These are phyloP conservation scores for Globisporangium nodosum DNA, from an alignment of 352 stramenopile species.

Conservation along the genomic window DNA sequence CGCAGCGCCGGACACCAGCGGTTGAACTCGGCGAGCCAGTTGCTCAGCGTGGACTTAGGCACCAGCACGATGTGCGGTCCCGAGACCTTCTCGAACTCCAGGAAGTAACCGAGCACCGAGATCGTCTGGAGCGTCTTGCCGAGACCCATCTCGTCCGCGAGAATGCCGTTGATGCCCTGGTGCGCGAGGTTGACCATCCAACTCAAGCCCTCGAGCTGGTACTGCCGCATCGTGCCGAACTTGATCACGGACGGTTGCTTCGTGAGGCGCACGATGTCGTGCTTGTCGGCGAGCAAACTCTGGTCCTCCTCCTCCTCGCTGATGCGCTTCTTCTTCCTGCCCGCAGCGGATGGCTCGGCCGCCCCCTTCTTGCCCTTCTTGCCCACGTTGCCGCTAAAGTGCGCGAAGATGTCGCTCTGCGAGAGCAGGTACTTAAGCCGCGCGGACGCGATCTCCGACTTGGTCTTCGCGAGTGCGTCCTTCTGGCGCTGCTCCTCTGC, in stretches of 20 bases:
- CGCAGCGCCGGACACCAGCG: conserved; percentile 91
- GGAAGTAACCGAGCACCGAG: conserved; percentile 81
- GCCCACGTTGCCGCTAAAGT: conserved; percentile 92
- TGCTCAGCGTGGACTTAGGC: conserved; percentile 91
- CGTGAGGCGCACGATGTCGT: conserved; percentile 88
- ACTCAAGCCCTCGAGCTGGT: conserved; percentile 97
- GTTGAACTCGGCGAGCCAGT: conserved; percentile 92
- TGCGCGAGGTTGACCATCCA: conserved; percentile 99
- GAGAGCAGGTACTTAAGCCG: conserved; percentile 93
- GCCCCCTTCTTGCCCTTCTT: conserved; percentile 53
- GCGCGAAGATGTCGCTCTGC: conserved; percentile 97
- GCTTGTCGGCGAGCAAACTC: conserved; percentile 63
- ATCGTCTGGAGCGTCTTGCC: conserved; percentile 96
- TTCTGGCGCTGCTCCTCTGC: conserved; percentile 77
- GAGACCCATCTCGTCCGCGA: conserved; percentile 97
- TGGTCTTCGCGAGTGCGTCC: conserved; percentile 68
- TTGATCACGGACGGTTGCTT: conserved; percentile 92
- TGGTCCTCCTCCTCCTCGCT: conserved; percentile 83
- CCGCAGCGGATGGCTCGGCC: conserved; percentile 38
- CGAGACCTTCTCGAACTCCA: conserved; percentile 76
- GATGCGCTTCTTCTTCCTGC: conserved; percentile 84
- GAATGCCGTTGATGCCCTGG: conserved; percentile 98
- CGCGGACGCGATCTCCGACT: conserved; percentile 73
- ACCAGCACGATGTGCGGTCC: conserved; percentile 94
- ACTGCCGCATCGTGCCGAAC: conserved; percentile 94